Conservation (phyloP, 768 basidiomycete genomes). For the Boletellus ananas region DNA sequence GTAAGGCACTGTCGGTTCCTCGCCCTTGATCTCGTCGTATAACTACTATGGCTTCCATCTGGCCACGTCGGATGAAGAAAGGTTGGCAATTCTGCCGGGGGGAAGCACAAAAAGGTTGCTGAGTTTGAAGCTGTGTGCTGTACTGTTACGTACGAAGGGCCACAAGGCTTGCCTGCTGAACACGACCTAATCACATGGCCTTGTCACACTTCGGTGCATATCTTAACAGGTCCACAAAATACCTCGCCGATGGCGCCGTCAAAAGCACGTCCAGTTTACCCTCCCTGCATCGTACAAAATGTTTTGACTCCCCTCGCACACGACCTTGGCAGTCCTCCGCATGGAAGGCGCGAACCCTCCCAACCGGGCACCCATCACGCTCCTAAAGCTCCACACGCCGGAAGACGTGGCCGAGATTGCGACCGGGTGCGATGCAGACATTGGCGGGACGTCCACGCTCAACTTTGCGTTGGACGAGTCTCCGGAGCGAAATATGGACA, state of each 20-base stretch:
- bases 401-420: conserved; percentile 63
- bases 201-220: conserved; percentile 28
- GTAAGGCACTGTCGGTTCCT: background rate
- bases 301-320: conserved; percentile 10
- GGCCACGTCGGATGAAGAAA: conserved; percentile 38
- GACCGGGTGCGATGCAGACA: conserved; percentile 82
- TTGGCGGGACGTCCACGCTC: conserved; percentile 81
- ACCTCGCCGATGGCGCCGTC: conserved; percentile 38
- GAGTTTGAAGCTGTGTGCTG: too few species aligned
- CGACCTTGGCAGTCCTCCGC: conserved; percentile 47
- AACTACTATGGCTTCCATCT: conserved; percentile 20
- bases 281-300: background rate
- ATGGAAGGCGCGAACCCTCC: conserved; percentile 77
- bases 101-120: too few species aligned
- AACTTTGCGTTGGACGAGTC: conserved; percentile 65
- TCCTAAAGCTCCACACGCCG: conserved; percentile 61
- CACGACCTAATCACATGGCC: conserved; percentile 20
- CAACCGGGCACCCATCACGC: conserved; percentile 54
- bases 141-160: too few species aligned
- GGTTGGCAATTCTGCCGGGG: conserved; percentile 1
- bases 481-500: conserved; percentile 40
- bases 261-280: conserved; percentile 35
- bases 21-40: conserved; percentile 6
- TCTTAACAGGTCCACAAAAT: conserved; percentile 37
- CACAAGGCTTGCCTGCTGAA: background rate